A percentile compares a stretch with the other conserved stretches of the same genome.
These are phyloP conservation scores for Spiromastix sp. DNA, from an alignment of 2,329 filamentous ascomycete species.

Conservation along the genomic window DNA sequence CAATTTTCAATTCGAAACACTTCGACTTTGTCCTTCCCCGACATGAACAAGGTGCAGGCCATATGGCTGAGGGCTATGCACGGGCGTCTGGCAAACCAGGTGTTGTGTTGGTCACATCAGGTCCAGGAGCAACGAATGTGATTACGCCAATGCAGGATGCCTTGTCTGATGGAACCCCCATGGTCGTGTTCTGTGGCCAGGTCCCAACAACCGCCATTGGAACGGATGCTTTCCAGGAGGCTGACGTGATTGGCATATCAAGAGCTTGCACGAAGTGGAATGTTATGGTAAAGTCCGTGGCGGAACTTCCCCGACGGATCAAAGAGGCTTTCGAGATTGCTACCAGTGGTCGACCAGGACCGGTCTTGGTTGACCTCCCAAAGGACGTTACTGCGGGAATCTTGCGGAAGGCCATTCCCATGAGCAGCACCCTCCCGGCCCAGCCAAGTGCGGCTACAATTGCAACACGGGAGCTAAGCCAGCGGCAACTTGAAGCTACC, in stretches of 20 bases:
- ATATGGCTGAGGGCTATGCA: conserved; percentile 97
- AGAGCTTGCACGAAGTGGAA: conserved; percentile 98
- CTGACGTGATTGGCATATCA: conserved; percentile 87
- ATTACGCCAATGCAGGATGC: conserved; percentile 96
- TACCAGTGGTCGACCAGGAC: conserved; percentile 83
- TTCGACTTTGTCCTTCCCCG: conserved; percentile 92
- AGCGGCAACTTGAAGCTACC: conserved; percentile 61
- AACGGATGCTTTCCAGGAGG: conserved; percentile 94
- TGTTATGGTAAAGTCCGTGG: conserved; percentile 92
- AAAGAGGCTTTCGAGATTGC: conserved; percentile 98
- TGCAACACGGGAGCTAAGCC: conserved; percentile 62
- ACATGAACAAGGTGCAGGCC: conserved; percentile 95
- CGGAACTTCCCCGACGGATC: conserved; percentile 84
- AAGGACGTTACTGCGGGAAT: conserved; percentile 91
- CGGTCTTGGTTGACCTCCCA: conserved; percentile 88
- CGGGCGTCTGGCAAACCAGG: conserved; percentile 87
- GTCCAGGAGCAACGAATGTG: conserved; percentile 92
- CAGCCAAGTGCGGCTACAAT: conserved; percentile 79
- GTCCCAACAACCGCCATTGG: conserved; percentile 84
- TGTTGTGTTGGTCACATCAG: conserved; percentile 92
- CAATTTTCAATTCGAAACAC: conserved; percentile 95
- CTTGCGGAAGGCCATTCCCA: conserved; percentile 73
- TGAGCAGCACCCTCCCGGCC: conserved; percentile 60
- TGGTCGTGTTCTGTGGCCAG: conserved; percentile 94
- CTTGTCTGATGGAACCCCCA: conserved; percentile 84